These are phyloP conservation scores for Xylaria scruposa DNA, from an alignment of 495 filamentous ascomycete genomes.

Conservation along the genomic window DNA sequence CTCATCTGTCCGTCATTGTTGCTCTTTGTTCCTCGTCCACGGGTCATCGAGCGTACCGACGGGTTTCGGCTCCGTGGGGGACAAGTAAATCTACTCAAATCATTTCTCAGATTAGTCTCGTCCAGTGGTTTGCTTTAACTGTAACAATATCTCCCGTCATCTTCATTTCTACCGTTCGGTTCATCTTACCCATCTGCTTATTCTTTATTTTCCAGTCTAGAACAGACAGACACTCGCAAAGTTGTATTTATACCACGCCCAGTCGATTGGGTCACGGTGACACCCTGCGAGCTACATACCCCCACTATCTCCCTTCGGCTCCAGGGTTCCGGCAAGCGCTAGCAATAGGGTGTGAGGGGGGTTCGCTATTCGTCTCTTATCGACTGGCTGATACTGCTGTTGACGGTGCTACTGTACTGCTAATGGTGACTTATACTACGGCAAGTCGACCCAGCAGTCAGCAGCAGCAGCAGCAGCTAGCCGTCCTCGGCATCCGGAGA, in stretches of 20 bases:
- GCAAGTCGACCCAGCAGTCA: slow-evolving; percentile 9
- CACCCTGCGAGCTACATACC: neutral
- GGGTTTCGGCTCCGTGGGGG: slow-evolving; percentile 17
- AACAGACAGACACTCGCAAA: neutral
- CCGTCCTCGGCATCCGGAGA: slow-evolving; percentile 14
- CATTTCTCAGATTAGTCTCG: slow-evolving; percentile 8
- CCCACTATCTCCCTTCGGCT: slow-evolving; percentile 6
- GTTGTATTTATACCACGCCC: neutral
- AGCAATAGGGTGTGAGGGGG: neutral
- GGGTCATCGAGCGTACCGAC: neutral
- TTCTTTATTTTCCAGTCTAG: neutral
- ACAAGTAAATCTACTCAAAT: slow-evolving; percentile 14
- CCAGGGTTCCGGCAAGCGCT: slow-evolving; percentile 15
- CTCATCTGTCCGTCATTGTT: slow-evolving; percentile 7
- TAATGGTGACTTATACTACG: slow-evolving; percentile 15
- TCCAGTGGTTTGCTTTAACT: slow-evolving; percentile 3
- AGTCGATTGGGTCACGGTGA: slow-evolving; percentile 16
- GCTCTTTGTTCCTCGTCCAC: neutral
- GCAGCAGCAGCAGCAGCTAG: neutral
- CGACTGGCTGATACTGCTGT: slow-evolving; percentile 4
- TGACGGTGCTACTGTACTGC: neutral
- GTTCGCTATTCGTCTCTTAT: neutral
- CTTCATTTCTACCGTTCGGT: neutral
- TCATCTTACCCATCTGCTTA: neutral
- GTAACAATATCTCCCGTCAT: neutral